phyloP scores from a whole-genome alignment of 2,329 filamentous ascomycete genomes.

The Cercospora beticola region DNA sequence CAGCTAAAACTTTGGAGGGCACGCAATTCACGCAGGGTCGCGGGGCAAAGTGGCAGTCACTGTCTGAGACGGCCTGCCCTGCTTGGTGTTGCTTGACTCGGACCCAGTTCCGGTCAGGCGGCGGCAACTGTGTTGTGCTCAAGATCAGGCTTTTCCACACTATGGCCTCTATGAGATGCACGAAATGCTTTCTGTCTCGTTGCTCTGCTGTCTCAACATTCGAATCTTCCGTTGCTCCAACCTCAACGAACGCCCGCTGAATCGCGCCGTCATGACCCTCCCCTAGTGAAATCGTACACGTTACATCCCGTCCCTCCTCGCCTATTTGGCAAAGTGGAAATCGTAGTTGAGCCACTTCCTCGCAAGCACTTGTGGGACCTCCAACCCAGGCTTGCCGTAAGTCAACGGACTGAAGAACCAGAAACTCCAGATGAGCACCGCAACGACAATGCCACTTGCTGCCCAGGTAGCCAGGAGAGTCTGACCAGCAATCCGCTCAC shows the following conservation, averaged over 20 bases:
- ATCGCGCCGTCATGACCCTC: constrained; percentile 2
- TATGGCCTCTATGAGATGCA: not conserved
- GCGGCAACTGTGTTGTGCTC: not conserved
- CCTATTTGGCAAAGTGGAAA: constrained; percentile 92
- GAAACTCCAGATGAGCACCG: constrained; percentile 71
- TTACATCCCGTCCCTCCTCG: not conserved
- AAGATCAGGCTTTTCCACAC: not conserved
- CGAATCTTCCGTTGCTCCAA: not conserved
- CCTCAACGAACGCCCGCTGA: constrained; percentile 12
- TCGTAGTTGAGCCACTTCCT: constrained; percentile 98
- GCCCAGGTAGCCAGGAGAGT: constrained; percentile 78
- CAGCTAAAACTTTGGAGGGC: constrained; percentile 1
- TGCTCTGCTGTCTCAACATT: constrained; percentile 2
- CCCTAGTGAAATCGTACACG: constrained; percentile 4
- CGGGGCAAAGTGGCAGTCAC: not conserved
- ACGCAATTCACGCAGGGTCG: not conserved
- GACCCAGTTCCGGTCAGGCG: not conserved
- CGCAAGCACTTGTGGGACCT: constrained; percentile 71
- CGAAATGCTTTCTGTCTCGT: constrained; percentile 5
- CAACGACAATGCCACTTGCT: constrained; percentile 68
- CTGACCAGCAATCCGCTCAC: constrained; percentile 76
- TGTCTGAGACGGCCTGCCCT: not conserved
- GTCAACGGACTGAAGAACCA: constrained; percentile 93
- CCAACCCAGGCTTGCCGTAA: constrained; percentile 88
- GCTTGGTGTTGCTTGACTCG: not conserved